Base-by-base conservation (phyloP, 1,284 basidiomycete genomes). In the Cryptococcus sp. region DNA sequence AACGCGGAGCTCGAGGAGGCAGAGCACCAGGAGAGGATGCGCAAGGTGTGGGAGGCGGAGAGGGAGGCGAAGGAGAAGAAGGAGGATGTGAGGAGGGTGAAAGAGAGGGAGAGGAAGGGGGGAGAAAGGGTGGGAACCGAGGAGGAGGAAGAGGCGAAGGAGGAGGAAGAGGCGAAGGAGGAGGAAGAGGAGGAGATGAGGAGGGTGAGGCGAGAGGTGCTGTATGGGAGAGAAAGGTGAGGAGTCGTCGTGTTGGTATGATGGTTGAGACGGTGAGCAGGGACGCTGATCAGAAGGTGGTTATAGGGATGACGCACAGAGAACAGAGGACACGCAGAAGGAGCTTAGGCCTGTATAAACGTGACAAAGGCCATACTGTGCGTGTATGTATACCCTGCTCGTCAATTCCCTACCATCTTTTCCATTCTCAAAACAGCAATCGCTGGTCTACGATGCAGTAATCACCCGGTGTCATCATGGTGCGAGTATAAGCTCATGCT, bases 21-120 rank as follows among this genome's bases (percentile, higher is more conserved):
- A 44, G 61, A 68, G 28, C 64, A 64, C 55, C 59, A 63, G 43
- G 64, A 63, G 36, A 46, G 59, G 47, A 59, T 63, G 50, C 49
- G 50, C 18, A 57, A 35, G 11, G 53, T 66, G 11, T 16, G 51
- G 16, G 48, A 52, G 37, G 66, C 64, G 8, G 64, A 68, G 50
- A 36, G 45, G 4, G 39, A 61, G 24, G 47, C 57, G 45, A 62
- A 61, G 35, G 28, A 40, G 1, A 46, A 36, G 21, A 38, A 37
- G 40, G 64, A 61, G 35, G 28, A 35, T 0, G 50, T 36, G 21
- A 23, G 33, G 40, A 39, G 37, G 52, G 38, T 42, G 35, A 16
- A 49, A 24, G 15, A 53, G 44, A 9, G 28, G 28, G 28, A 33
- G 28, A 33, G 28, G 28, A 59, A 42, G 38, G 48, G 50, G 50